Base-by-base conservation (phyloP, 1,284 basidiomycete species). In the Prillingera fragicola region DNA sequence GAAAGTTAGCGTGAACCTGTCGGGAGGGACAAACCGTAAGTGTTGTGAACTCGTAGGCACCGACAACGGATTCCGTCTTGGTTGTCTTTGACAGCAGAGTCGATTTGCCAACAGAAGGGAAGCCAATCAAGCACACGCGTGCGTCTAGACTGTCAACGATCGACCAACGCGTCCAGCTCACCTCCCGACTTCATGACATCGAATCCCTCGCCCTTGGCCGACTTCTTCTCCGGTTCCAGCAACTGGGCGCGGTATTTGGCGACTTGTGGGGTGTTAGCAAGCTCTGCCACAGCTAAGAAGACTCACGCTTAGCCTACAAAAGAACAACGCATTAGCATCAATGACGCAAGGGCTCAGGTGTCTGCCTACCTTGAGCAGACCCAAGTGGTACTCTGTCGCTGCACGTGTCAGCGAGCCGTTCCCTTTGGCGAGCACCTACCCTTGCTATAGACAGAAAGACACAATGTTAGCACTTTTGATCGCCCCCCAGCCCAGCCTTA, bases 41-140 rank as follows among this genome's bases (percentile, higher is more conserved):
- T 3, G 88, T 94, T 1, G 91, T 96, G 72, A 95, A 97, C 67
- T 96, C 92, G 67, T 98, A 97, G 8, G 90, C 87, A 9, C 92
- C 94, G 0, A 87, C 76, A 59, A 85, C 85, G 2, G 87, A 91
- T 41, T 81, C 75, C 1, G 95, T 98, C 56, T 92, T 84, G 0
- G 94, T 98, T 52, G 84, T 81, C 71, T 94, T 96, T 63, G 81
- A 85, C 23, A 98, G 76, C 33, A 98, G 77, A 0, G 92, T 97
- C 8, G 89, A 94, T 81, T 89, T 92, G 69, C 91, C 91, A 36
- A 96, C 91, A 9, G 90, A 95, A 0, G 87, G 89, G 69, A 92
- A 92, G 17, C 88, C 92, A 45, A 96, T 96, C 48, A 97, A 74
- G 18, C 88, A 90, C 18, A 96, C 87, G 63, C 90, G 77, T 24